Base-by-base conservation (phyloP, 768 basidiomycete genomes). In the Podaxis sp. region DNA sequence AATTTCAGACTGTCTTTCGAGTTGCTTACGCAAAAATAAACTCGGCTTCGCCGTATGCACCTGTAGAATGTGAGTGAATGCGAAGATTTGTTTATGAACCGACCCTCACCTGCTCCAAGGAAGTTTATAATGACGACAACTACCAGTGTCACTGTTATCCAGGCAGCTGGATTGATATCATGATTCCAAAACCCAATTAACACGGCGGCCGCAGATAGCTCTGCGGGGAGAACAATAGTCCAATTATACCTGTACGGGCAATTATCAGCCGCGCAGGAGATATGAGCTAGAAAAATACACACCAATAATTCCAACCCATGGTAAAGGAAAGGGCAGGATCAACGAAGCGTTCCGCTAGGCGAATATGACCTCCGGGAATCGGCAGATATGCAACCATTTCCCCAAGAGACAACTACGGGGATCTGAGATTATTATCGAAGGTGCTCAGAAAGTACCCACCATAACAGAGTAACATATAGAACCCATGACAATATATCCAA, bases 21-120 rank as follows among this genome's bases (percentile, higher is more conserved):
- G 0, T 10, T 79, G 67, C 84, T 70, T 63, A 88, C 79, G 91
- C 91, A 69, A 95, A 95, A 52, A 86, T 78, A 68, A 95, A 95
- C 72, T 95, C 93, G 5, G 85, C 85, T 72, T 94, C 91, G 37
- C 91, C 90, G 66, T 93, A 93, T 28, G 83, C 89, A 64, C 85
- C 81, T 79, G 60, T n/a, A 16, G 25, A 55, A 2, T 56, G 21
- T 56, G 32, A 32, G 27, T 27, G 38, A 40, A 11, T 51, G 14
- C 28, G 7, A 55, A 46, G 7, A 21, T 36, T 28, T 11, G 28
- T 37, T 21, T 11, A 18, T 18, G 9, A 9, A 7, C 46, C 25
- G 21, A 48, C 35, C 64, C 73, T 61, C 56, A 74, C 85, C 87
- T 47, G 89, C 87, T 51, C 90, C 91, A 5, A 85, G 72, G 77